Conservation (phyloP, 192 early-diverging fungal species). For the Tieghemiomyces parasiticus region DNA sequence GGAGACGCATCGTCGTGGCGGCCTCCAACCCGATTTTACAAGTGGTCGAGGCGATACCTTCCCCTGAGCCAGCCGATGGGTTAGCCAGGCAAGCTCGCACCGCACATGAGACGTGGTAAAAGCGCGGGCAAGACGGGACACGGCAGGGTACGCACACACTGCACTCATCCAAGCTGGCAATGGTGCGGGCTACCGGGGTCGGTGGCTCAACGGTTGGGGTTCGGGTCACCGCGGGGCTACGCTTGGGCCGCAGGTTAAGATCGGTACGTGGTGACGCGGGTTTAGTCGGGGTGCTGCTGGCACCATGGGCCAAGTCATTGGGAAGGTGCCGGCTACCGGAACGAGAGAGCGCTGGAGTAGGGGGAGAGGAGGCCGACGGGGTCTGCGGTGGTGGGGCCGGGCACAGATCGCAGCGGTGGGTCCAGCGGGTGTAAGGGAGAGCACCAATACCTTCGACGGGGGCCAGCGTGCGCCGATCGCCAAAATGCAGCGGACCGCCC, state of each 20-base stretch:
- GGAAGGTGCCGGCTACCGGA: background rate
- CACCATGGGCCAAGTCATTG: too few species aligned
- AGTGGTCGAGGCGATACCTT: background rate
- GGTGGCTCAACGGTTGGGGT: too few species aligned
- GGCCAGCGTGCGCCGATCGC: conserved; percentile 17
- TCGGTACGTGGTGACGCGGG: too few species aligned
- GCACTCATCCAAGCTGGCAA: conserved; percentile 6
- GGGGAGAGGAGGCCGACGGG: background rate
- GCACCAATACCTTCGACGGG: conserved; percentile 32
- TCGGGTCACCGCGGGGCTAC: background rate
- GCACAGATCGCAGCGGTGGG: conserved; percentile 8
- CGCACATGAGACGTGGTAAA: conserved; percentile 4
- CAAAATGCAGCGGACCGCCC: conserved; percentile 37
- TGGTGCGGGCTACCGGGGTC: too few species aligned
- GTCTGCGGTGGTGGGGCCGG: background rate
- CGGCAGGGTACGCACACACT: conserved; percentile 8
- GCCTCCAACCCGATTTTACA: background rate
- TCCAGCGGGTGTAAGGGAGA: conserved; percentile 25
- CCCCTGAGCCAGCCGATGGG: background rate
- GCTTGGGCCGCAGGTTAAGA: conserved; percentile 7
- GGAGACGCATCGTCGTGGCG: background rate
- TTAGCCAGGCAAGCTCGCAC: background rate
- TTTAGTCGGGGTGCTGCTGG: too few species aligned
- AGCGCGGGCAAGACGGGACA: conserved; percentile 1
- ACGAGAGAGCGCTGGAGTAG: background rate